These are phyloP conservation scores for Kazachstania viticola DNA, from an alignment of 805 yeast species.

Conservation along the genomic window DNA sequence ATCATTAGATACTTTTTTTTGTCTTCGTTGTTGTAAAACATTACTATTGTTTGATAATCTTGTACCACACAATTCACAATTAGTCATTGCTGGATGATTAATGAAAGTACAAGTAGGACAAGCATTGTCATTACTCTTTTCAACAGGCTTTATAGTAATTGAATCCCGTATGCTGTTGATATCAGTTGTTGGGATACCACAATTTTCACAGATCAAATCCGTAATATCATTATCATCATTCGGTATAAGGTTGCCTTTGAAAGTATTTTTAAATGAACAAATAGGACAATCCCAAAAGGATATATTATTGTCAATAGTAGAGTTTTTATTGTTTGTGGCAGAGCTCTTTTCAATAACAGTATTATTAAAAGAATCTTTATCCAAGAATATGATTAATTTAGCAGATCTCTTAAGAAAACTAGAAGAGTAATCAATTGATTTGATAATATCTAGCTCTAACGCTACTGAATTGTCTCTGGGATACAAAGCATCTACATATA, in stretches of 20 bases:
- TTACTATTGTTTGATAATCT: conserved; percentile 21
- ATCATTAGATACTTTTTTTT: background rate
- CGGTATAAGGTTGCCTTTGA: conserved; percentile 1
- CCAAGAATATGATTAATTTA: conserved; percentile 43
- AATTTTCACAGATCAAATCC: conserved; percentile 35
- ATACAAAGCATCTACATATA: conserved; percentile 50
- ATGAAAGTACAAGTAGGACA: conserved; percentile 64
- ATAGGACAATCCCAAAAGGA: conserved; percentile 75
- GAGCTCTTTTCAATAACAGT: too few relatives aligned
- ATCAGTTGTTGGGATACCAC: conserved; percentile 49
- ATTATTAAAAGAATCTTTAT: conserved; percentile 3
- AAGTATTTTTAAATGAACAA: conserved; percentile 30
- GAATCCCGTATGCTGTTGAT: conserved; percentile 27
- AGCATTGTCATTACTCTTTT: conserved; percentile 7
- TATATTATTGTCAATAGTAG: background rate
- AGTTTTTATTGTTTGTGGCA: too few relatives aligned
- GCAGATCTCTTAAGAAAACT: conserved; percentile 73
- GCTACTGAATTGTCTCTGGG: conserved; percentile 36
- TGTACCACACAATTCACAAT: conserved; percentile 84
- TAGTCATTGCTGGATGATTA: conserved; percentile 66
- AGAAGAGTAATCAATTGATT: conserved; percentile 29
- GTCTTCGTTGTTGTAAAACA: background rate
- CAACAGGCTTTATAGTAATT: conserved; percentile 7
- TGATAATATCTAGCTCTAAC: conserved; percentile 34
- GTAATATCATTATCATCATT: background rate